Evolutionary conservation across 1,284 basidiomycete genomes (phyloP), one percentile per base, ranked within the genome.

Genomic region (Ceraceosorus guamensis): DNA sequence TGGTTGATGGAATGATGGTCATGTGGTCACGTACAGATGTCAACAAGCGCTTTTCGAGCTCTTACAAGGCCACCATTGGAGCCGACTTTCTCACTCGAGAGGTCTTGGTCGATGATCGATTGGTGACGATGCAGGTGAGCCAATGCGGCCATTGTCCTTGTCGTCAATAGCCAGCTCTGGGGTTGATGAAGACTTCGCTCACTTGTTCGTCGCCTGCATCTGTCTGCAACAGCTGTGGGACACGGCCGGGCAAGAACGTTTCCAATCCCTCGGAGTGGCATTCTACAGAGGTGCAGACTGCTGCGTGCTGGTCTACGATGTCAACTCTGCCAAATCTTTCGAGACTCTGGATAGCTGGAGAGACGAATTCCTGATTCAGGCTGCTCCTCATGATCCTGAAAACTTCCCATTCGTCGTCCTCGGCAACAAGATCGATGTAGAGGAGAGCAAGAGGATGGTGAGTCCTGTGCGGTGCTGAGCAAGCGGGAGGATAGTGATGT

Each of bases 391-490:
- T 77, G 92, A 97, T 78, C 91, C 93, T 46, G 93, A 97, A 81
- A 96, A 95, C 81, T 97, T 97, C 79, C 92, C 93, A 13, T 99
- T 99, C 75, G 91, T 75, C 37, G 73, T 99, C 6, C 81, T 99
- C 57, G 95, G 95, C 18, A 99, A 98, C 82, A 98, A 99, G 88
- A 95, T 98, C 78, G 95, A 99, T 78, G 89, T 97, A 75, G 95
- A 98, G 80, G 93, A 98, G 81, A 88, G 87, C 77, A 98, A 97
- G 80, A 85, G 95, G 67, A 91, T 95, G 85, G 93, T 91, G 60
- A 58, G 83, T 77, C 52, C n/a, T 46, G 24, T 33, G 10, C 46
- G 18, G 14, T 11, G 32, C 13, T 2, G 18, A 48, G 46, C 13
- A 16, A 3, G 46, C 46, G 11, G 46, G 46, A 35, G 39, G 39